phyloP scores from a whole-genome alignment of 805 yeast genomes.

The Kregervanrija pseudodelftensis region DNA sequence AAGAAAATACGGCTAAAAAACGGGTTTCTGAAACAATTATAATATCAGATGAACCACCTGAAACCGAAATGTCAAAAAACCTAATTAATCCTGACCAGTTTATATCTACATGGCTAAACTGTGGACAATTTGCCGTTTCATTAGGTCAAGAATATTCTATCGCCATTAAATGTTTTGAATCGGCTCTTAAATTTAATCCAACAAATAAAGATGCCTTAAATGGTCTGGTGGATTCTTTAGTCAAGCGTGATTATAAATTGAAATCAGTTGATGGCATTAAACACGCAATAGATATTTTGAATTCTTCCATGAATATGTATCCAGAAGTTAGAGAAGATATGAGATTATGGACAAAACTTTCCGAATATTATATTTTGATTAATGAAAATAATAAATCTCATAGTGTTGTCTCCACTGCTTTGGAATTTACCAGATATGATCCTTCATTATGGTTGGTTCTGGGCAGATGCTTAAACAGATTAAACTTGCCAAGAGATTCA shows the following conservation, averaged over 20 bases:
- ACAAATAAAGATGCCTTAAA: slow-evolving; percentile 33
- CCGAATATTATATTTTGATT: slow-evolving; percentile 42
- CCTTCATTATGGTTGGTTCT: slow-evolving; percentile 40
- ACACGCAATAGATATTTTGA: slow-evolving; percentile 34
- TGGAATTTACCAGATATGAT: slow-evolving; percentile 22
- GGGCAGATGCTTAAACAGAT: slow-evolving; percentile 41
- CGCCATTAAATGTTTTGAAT: slow-evolving; percentile 39
- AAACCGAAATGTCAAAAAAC: too few relatives aligned
- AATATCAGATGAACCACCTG: too few relatives aligned
- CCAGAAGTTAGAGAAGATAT: slow-evolving; percentile 34
- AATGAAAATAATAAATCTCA: slow-evolving; percentile 48
- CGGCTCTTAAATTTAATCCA: slow-evolving; percentile 36
- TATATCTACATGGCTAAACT: slow-evolving; percentile 36
- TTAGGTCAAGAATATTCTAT: slow-evolving; percentile 30
- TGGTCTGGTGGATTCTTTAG: slow-evolving; percentile 34
- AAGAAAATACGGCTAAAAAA: too few relatives aligned
- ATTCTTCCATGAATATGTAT: slow-evolving; percentile 30
- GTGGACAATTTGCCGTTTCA: slow-evolving; percentile 39
- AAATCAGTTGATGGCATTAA: slow-evolving; percentile 7
- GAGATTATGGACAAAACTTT: slow-evolving; percentile 40
- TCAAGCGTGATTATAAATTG: background rate
- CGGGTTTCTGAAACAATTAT: too few relatives aligned
- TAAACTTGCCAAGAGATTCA: slow-evolving; percentile 39
- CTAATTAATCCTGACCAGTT: background rate
- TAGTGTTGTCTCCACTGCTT: slow-evolving; percentile 17